phyloP scores from a whole-genome alignment of 2,329 filamentous ascomycete species.

The Arachnopeziza araneosa region DNA sequence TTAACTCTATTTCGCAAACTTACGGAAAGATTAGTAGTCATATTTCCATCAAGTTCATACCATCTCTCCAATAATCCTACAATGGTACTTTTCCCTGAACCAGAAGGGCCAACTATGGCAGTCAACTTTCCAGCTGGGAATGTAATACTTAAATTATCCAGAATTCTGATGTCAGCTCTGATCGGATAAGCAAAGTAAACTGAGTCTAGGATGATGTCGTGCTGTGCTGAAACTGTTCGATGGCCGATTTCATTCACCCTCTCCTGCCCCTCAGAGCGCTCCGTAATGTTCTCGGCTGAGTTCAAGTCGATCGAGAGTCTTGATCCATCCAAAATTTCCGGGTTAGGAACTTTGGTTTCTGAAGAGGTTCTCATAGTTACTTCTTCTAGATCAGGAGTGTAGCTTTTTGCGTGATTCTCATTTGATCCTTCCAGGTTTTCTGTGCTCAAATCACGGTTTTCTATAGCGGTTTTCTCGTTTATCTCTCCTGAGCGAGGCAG shows the following conservation, averaged over 20 bases:
- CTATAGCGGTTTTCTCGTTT: background rate
- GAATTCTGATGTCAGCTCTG: conserved; percentile 39
- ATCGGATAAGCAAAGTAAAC: conserved; percentile 64
- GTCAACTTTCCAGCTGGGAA: conserved; percentile 62
- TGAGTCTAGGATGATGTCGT: background rate
- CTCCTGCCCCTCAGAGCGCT: background rate
- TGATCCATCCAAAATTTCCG: background rate
- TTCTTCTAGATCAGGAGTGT: no score
- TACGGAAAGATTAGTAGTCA: conserved; percentile 19
- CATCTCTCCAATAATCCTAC: conserved; percentile 65
- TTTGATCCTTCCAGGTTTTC: background rate
- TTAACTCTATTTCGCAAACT: background rate
- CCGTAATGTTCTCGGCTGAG: background rate
- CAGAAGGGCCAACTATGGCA: conserved; percentile 73
- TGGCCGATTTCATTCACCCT: background rate
- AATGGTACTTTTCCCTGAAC: conserved; percentile 88
- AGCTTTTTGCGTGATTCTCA: no score
- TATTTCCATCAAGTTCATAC: conserved; percentile 51
- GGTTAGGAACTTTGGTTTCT: background rate
- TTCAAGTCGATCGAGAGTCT: background rate
- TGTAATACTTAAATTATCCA: conserved; percentile 54
- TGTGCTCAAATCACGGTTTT: background rate
- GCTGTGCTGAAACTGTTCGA: background rate
- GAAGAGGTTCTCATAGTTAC: no score
- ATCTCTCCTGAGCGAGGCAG: background rate